Evolutionary conservation across 1,284 basidiomycete genomes (phyloP).

Genomic region (Gomphus bonarii): DNA sequence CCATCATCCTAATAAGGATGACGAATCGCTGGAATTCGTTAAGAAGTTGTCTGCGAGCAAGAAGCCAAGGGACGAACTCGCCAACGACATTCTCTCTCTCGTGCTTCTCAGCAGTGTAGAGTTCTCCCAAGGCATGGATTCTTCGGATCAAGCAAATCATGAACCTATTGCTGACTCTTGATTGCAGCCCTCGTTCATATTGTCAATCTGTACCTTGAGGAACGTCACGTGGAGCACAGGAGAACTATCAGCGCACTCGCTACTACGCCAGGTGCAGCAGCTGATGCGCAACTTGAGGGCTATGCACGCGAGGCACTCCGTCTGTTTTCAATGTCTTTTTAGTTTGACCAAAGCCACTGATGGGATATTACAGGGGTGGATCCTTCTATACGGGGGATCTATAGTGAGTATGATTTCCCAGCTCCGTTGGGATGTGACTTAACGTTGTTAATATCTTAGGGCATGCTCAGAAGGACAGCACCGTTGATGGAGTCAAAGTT

Average conservation of each 20-base stretch:
- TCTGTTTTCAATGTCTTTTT: conserved; percentile 26
- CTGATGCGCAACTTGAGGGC: conserved; percentile 31
- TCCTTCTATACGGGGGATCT: conserved; percentile 36
- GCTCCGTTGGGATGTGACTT: background rate
- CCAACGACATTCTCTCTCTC: conserved; percentile 62
- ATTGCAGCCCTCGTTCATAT: conserved; percentile 38
- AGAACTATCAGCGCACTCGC: conserved; percentile 30
- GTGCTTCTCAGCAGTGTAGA: conserved; percentile 59
- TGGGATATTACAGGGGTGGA: conserved; percentile 30
- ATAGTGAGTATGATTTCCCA: conserved; percentile 30
- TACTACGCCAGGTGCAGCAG: conserved; percentile 27
- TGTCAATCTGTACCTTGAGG: conserved; percentile 51
- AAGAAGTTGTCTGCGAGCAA: conserved; percentile 46
- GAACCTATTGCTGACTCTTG: background rate
- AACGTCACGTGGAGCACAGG: conserved; percentile 24
- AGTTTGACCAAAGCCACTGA: background rate
- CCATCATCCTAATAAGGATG: conserved; percentile 10
- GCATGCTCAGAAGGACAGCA: conserved; percentile 32
- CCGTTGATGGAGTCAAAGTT: conserved; percentile 31
- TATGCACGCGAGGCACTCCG: conserved; percentile 59
- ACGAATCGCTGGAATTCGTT: conserved; percentile 31
- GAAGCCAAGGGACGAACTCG: conserved; percentile 44
- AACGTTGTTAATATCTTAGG: conserved; percentile 23
- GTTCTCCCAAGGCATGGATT: conserved; percentile 47
- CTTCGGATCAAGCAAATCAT: background rate